Evolutionary conservation across 192 early-diverging fungal species (phyloP).

Genomic region (Coemansia sp.): DNA sequence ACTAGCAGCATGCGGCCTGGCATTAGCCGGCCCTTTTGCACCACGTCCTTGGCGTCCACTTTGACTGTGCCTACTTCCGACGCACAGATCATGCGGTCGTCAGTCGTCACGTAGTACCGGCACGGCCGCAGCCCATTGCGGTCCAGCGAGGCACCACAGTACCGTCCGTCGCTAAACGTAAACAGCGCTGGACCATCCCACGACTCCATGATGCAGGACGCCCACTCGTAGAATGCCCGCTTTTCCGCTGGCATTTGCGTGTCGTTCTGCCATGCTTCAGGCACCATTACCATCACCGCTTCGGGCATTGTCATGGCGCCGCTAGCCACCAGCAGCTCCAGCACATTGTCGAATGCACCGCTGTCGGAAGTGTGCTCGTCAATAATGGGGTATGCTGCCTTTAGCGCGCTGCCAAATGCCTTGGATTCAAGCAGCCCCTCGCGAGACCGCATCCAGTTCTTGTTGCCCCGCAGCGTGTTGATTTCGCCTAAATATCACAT

Average conservation of each 20-base stretch:
- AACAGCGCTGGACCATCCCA: conserved; percentile 98
- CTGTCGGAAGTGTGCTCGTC: conserved; percentile 96
- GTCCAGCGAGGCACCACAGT: conserved; percentile 96
- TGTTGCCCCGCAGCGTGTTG: conserved; percentile 97
- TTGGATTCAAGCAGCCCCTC: conserved; percentile 91
- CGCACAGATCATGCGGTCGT: conserved; percentile 96
- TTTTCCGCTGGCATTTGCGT: conserved; percentile 74
- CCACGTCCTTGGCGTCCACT: conserved; percentile 74
- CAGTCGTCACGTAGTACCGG: conserved; percentile 90
- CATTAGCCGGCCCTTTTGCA: conserved; percentile 90
- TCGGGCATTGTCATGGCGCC: conserved; percentile 89
- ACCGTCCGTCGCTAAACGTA: conserved; percentile 96
- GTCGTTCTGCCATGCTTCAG: conserved; percentile 97
- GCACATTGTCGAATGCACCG: conserved; percentile 94
- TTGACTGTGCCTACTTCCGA: conserved; percentile 92
- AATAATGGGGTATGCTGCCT: conserved; percentile 87
- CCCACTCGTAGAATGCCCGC: conserved; percentile 96
- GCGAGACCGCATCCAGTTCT: conserved; percentile 99
- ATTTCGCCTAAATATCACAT: conserved; percentile 70
- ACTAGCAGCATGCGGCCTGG: conserved; percentile 97
- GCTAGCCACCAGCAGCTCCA: conserved; percentile 91
- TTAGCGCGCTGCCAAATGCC: conserved; percentile 72
- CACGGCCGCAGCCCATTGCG: conserved; percentile 98
- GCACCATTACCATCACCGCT: conserved; percentile 98
- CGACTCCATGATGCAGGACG: conserved; percentile 95